These are phyloP conservation scores for Penicillium sumatraense DNA, from an alignment of 2,329 filamentous ascomycete genomes.

Conservation along the genomic window DNA sequence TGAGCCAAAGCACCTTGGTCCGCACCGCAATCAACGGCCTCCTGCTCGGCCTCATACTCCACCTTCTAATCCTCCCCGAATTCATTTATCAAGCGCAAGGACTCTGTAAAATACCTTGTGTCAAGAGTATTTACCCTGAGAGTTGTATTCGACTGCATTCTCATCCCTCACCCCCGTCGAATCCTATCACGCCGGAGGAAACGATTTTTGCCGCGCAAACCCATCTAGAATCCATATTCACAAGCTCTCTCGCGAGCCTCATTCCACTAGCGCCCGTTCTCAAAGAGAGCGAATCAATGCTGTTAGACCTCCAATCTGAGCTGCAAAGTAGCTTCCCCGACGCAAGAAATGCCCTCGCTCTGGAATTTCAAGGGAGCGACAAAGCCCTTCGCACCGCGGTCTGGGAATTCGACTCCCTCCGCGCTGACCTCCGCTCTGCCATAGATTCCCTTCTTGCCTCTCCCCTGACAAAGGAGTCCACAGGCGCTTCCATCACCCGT, in stretches of 20 bases:
- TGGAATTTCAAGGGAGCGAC: constrained; percentile 43
- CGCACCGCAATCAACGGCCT: constrained; percentile 31
- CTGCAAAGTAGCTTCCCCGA: constrained; percentile 35
- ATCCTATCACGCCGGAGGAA: constrained; percentile 22
- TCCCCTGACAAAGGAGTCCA: constrained; percentile 14
- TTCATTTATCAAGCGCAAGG: constrained; percentile 37
- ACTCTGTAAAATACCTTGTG: constrained; percentile 29
- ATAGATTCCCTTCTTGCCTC: constrained; percentile 39
- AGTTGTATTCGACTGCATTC: constrained; percentile 30
- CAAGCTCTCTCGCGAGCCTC: constrained; percentile 33
- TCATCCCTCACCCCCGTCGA: constrained; percentile 10
- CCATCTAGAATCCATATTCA: constrained; percentile 36
- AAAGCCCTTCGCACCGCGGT: constrained; percentile 36
- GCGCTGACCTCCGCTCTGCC: constrained; percentile 41
- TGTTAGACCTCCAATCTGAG: constrained; percentile 32
- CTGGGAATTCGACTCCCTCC: constrained; percentile 41
- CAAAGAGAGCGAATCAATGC: constrained; percentile 36
- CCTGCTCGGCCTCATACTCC: constrained; percentile 35
- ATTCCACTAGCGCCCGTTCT: constrained; percentile 29
- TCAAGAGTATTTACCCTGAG: constrained; percentile 33
- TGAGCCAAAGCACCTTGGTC: constrained; percentile 5
- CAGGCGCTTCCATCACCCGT: constrained; percentile 23
- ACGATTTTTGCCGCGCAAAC: constrained; percentile 26
- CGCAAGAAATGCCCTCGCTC: constrained; percentile 39
- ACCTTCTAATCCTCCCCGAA: constrained; percentile 42